Percentiles rank a stretch among this genome's conserved stretches.
These are phyloP conservation scores for Colletotrichum tanaceti DNA, from an alignment of 2,329 filamentous ascomycete species.

Conservation along the genomic window DNA sequence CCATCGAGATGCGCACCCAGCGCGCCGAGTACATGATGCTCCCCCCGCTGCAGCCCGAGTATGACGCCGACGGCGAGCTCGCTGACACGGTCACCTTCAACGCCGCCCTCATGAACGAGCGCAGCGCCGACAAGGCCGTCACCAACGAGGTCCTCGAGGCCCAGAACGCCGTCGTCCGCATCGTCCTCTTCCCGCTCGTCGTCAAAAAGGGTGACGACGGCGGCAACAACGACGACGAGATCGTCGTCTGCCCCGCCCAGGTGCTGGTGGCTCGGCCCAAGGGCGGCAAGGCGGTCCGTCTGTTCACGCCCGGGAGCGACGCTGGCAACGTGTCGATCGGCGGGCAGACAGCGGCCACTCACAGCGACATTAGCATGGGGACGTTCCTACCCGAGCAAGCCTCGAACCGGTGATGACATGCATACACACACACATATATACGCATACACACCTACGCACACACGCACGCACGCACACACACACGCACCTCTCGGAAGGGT, in stretches of 20 bases:
- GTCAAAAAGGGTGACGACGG: conserved; percentile 94
- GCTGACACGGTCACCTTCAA: conserved; percentile 91
- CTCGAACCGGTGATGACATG: conserved; percentile 42
- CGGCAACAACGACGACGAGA: conserved; percentile 90
- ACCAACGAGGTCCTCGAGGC: conserved; percentile 84
- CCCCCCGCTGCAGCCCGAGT: conserved; percentile 92
- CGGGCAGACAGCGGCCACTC: conserved; percentile 48
- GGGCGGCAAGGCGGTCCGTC: conserved; percentile 50
- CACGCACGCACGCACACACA: not conserved
- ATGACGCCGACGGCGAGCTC: conserved; percentile 92
- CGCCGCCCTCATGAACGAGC: conserved; percentile 93
- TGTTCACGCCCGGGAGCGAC: conserved; percentile 63
- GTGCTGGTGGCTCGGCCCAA: conserved; percentile 78
- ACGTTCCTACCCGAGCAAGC: conserved; percentile 41
- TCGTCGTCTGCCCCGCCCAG: conserved; percentile 94
- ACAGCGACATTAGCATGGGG: conserved; percentile 53
- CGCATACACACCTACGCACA: not conserved
- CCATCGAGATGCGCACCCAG: conserved; percentile 97
- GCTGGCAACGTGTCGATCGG: conserved; percentile 59
- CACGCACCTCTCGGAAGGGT: not conserved
- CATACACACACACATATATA: not conserved
- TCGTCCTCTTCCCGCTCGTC: conserved; percentile 95
- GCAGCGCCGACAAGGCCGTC: conserved; percentile 70
- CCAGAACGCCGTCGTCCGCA: conserved; percentile 81
- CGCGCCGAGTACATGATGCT: conserved; percentile 99